Percentiles rank a stretch among this genome's conserved stretches.
Evolutionary conservation across 73 alveolate species (phyloP).

Genomic region (Breviolum minutum): DNA sequence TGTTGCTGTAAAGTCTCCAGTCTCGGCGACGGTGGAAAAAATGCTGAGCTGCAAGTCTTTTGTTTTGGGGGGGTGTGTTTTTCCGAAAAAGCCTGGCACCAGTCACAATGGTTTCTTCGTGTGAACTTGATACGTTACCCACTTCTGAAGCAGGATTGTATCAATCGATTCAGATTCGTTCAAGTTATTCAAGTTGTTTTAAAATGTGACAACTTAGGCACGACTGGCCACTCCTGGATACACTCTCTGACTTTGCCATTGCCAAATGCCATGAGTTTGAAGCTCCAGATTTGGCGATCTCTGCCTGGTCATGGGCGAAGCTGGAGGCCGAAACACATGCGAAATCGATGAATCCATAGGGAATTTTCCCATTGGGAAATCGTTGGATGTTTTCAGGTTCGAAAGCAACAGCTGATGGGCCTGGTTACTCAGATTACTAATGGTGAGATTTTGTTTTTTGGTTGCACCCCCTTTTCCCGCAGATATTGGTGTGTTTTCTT

Average conservation of each 20-base stretch:
- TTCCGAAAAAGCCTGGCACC: too few species aligned
- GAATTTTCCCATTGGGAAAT: neutral
- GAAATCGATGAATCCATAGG: neutral
- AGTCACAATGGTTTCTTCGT: too few species aligned
- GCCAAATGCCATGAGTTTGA: constrained; percentile 79
- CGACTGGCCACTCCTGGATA: constrained; percentile 82
- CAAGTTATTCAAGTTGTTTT: neutral
- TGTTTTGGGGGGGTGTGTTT: too few species aligned
- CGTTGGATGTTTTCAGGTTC: neutral
- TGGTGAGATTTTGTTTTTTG: too few species aligned
- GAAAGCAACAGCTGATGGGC: neutral
- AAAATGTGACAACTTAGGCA: neutral
- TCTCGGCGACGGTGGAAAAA: neutral
- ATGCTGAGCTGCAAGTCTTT: neutral
- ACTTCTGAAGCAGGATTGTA: too few species aligned
- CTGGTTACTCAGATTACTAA: neutral
- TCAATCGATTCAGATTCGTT: neutral
- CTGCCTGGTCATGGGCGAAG: constrained; percentile 88
- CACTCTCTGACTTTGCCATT: neutral
- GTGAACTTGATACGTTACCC: too few species aligned
- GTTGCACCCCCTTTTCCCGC: neutral
- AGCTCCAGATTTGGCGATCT: constrained; percentile 78
- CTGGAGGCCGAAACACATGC: constrained; percentile 26
- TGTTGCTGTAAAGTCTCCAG: neutral
- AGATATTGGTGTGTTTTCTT: too few species aligned